Percentiles rank a stretch among this genome's conserved stretches.
phyloP scores from a whole-genome alignment of 345 rosid genomes.

The Acer yangbiense region DNA sequence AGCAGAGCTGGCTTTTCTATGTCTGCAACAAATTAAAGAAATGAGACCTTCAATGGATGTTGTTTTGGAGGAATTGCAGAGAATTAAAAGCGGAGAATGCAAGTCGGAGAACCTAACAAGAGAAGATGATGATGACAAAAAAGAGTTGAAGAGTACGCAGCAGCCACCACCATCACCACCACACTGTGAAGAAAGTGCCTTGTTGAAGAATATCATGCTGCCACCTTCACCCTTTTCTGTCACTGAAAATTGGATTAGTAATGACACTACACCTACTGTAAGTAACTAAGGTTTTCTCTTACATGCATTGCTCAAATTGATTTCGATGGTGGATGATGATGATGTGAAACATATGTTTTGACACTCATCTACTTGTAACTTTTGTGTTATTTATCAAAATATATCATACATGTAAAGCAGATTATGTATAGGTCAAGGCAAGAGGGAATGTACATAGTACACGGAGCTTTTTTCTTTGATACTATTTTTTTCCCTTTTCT shows the following conservation, averaged over 20 bases:
- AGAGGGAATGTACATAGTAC: background rate
- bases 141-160: slow-evolving; percentile 10
- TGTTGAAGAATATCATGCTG: slow-evolving; percentile 27
- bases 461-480: background rate
- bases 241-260: slow-evolving; percentile 55
- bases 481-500: background rate
- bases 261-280: slow-evolving; percentile 38
- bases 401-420: background rate
- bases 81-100: slow-evolving; percentile 32
- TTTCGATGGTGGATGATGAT: background rate
- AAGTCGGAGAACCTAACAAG: slow-evolving; percentile 14
- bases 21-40: slow-evolving; percentile 60
- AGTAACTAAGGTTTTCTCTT: slow-evolving; percentile 24
- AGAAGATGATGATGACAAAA: slow-evolving; percentile 10
- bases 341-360: background rate
- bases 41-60: slow-evolving; percentile 60
- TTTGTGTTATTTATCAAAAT: background rate
- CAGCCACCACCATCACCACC: slow-evolving; percentile 45
- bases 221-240: slow-evolving; percentile 62
- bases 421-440: background rate
- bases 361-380: background rate
- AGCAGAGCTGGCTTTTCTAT: slow-evolving; percentile 61
- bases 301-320: background rate
- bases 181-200: slow-evolving; percentile 32
- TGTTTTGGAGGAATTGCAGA: slow-evolving; percentile 47